phyloP scores from a whole-genome alignment of 192 early-diverging fungal genomes.

The Ambispora gerdemannii region DNA sequence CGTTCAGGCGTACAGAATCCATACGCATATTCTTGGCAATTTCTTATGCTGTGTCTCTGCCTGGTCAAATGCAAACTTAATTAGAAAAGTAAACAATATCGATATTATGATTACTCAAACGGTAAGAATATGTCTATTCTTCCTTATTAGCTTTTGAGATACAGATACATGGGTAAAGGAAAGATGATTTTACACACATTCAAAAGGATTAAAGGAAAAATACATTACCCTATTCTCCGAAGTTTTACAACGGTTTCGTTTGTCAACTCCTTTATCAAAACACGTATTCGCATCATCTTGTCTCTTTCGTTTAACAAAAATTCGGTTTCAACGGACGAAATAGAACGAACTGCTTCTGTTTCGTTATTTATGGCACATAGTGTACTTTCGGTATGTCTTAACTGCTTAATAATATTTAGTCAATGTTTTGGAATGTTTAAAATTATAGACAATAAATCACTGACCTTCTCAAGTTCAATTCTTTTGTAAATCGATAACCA shows the following conservation, averaged over 20 bases:
- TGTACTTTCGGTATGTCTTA: constrained; percentile 6
- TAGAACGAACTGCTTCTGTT: constrained; percentile 11
- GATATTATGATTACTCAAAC: too few relatives aligned
- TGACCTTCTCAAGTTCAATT: constrained; percentile 11
- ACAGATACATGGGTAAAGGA: too few relatives aligned
- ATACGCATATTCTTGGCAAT: too few relatives aligned
- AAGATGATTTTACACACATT: too few relatives aligned
- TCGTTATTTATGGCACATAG: constrained; percentile 12
- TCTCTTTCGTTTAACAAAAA: constrained; percentile 8
- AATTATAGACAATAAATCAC: background rate
- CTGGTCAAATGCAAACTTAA: too few relatives aligned
- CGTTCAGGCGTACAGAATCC: too few relatives aligned
- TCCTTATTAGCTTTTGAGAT: too few relatives aligned
- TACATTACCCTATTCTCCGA: too few relatives aligned
- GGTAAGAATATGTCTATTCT: too few relatives aligned
- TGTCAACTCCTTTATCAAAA: background rate
- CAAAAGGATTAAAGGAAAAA: too few relatives aligned
- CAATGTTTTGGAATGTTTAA: background rate
- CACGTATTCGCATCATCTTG: background rate
- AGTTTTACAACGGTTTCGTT: constrained; percentile 5
- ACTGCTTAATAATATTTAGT: background rate
- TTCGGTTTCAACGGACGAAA: constrained; percentile 1
- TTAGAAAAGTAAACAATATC: too few relatives aligned
- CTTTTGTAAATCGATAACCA: background rate
- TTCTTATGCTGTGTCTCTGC: too few relatives aligned